Base-by-base conservation (phyloP, 2,329 filamentous ascomycete species). In the Daldinia eschscholtzii region DNA sequence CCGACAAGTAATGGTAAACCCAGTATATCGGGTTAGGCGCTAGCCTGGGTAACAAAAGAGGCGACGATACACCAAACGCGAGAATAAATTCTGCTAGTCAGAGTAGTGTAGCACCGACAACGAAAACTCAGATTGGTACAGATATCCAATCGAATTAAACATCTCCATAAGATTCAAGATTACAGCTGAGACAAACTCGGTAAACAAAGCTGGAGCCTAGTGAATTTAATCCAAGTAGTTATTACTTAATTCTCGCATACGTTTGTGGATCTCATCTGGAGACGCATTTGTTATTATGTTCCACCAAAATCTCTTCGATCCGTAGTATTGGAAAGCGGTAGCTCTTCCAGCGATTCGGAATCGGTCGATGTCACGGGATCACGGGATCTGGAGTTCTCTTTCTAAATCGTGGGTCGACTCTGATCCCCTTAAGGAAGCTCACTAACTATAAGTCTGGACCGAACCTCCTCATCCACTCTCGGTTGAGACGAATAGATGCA, bases 401-500 rank as follows among this genome's bases (percentile, higher is more conserved):
- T 44, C 26, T 18, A 6, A 6, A 30, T 48, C 53, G 23, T 59
- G 20, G 64, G 35, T 30, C 26, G 52, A 57, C 57, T 48, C 30
- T 13, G 44, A 52, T 57, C 50, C 30, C 33, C 13, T 33, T 46
- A 5, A 48, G 57, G 28, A 35, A 20, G 26, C 41, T 50, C 28
- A 26, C 33, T 48, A 37, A 26, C 33, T 48, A 23, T 1, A 26
- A 33, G 28, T 42, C 39, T 57, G 28, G 6, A 57, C n/a, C 46
- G 20, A 56, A 46, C 20, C 46, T 58, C n/a, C 52, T 58, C 39
- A 48, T 41, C 48, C 33, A 39, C 50, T 41, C 26, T 44, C 55
- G 20, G 41, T 61, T 37, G 48, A 67, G 23, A 39, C 30, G 46
- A 61, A 61, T 61, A 41, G 26, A 52, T 41, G 56, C 56, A 67